Conservation (phyloP, 768 basidiomycete genomes). For the Hydnomerulius pinastri region DNA sequence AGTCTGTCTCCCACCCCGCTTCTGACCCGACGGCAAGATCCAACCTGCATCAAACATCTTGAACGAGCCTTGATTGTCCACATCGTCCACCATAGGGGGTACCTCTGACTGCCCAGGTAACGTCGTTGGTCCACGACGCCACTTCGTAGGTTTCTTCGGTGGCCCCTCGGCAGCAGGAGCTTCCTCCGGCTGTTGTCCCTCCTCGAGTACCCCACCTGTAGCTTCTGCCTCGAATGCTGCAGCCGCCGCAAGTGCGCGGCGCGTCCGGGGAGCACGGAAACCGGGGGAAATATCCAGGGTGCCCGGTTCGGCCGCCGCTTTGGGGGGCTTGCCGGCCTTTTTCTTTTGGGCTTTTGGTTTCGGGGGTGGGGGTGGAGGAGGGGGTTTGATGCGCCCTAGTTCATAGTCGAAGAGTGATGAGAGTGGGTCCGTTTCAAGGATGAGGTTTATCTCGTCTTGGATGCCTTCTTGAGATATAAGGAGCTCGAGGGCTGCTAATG, state of each 20-base stretch:
- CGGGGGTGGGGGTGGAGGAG: slow-evolving; percentile 55
- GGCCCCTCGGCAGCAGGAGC: slow-evolving; percentile 14
- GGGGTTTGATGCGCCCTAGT: slow-evolving; percentile 60
- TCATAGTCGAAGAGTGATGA: slow-evolving; percentile 70
- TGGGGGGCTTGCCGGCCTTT: slow-evolving; percentile 31
- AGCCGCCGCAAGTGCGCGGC: slow-evolving; percentile 42
- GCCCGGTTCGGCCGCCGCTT: slow-evolving; percentile 18
- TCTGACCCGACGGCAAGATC: slow-evolving; percentile 78
- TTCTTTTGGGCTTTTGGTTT: slow-evolving; percentile 44
- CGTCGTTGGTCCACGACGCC: slow-evolving; percentile 14
- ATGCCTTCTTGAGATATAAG: slow-evolving; percentile 56
- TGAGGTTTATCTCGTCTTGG: slow-evolving; percentile 52
- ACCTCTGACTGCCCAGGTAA: slow-evolving; percentile 37
- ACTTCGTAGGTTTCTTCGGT: slow-evolving; percentile 30
- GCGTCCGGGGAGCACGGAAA: slow-evolving; percentile 52
- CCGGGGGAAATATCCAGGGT: slow-evolving; percentile 43
- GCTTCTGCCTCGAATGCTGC: slow-evolving; percentile 48
- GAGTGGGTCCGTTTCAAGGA: slow-evolving; percentile 60
- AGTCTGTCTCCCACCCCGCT: slow-evolving; percentile 58
- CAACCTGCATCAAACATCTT: slow-evolving; percentile 83
- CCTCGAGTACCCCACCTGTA: slow-evolving; percentile 16
- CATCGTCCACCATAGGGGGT: slow-evolving; percentile 65
- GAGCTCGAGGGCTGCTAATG: slow-evolving; percentile 55
- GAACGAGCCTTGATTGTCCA: slow-evolving; percentile 75
- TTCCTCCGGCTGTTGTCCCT: not conserved